These are phyloP conservation scores for Cercospora sp. DNA, from an alignment of 2,329 filamentous ascomycete species.

Conservation along the genomic window DNA sequence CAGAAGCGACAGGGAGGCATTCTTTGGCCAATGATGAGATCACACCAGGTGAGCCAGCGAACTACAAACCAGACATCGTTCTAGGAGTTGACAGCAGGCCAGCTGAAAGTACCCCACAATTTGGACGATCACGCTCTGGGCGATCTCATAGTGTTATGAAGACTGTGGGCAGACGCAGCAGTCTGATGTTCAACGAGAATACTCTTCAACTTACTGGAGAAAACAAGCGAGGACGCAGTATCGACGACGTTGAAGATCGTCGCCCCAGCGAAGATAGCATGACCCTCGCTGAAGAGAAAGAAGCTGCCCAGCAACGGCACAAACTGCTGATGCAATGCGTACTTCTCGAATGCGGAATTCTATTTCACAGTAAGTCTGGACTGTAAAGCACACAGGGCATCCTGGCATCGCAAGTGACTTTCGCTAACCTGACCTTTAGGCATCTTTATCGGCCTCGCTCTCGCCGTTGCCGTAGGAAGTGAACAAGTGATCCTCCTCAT, in stretches of 20 bases:
- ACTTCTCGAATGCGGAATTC: constrained; percentile 69
- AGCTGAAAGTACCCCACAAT: constrained; percentile 82
- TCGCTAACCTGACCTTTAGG: constrained; percentile 41
- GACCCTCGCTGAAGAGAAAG: constrained; percentile 28
- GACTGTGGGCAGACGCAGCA: not conserved
- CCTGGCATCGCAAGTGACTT: not conserved
- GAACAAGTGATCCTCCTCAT: constrained; percentile 64
- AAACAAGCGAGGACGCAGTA: not conserved
- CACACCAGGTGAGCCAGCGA: constrained; percentile 13
- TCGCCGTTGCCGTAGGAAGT: constrained; percentile 63
- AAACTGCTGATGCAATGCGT: constrained; percentile 69
- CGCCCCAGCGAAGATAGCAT: constrained; percentile 19
- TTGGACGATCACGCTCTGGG: constrained; percentile 24
- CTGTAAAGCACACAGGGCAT: not conserved
- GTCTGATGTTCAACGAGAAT: not conserved
- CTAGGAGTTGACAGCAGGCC: not conserved
- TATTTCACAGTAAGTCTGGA: constrained; percentile 57
- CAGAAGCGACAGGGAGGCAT: not conserved
- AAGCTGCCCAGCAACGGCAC: constrained; percentile 45
- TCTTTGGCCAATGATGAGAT: constrained; percentile 12
- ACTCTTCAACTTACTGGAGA: not conserved
- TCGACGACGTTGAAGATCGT: constrained; percentile 3
- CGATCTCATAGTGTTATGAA: constrained; percentile 18
- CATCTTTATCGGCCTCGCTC: constrained; percentile 69
- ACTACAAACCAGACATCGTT: not conserved